Conservation (phyloP, 192 early-diverging fungal species). For the Kickxella alabastrina region DNA sequence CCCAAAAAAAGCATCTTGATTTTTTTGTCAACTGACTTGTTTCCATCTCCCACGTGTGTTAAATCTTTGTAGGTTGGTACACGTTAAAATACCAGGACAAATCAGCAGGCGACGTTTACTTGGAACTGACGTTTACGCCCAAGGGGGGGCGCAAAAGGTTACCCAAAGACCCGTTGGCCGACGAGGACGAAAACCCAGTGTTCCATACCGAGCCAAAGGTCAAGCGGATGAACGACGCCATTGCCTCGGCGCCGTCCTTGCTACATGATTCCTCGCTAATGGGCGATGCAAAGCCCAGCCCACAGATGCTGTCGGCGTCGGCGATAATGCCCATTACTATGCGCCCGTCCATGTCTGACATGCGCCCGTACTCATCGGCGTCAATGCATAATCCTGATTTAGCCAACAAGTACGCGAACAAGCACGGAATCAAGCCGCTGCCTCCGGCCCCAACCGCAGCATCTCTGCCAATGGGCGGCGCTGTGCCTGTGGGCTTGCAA, state of each 20-base stretch:
- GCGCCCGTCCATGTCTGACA: slow-evolving; percentile 43
- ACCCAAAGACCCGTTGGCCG: slow-evolving; percentile 7
- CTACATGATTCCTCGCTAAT: slow-evolving; percentile 3
- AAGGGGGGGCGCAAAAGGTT: slow-evolving; percentile 29
- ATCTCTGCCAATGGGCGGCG: not conserved
- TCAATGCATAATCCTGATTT: slow-evolving; percentile 44
- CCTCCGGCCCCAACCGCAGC: slow-evolving; percentile 20
- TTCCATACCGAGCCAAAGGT: slow-evolving; percentile 23
- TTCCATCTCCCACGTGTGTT: not conserved
- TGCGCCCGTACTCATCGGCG: slow-evolving; percentile 51
- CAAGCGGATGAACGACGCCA: slow-evolving; percentile 3
- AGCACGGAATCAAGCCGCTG: slow-evolving; percentile 47
- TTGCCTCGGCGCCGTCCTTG: slow-evolving; percentile 32
- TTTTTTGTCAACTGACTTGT: not conserved
- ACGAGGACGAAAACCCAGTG: slow-evolving; percentile 14
- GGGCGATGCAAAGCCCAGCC: not conserved
- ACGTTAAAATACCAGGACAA: slow-evolving; percentile 39
- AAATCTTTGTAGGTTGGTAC: slow-evolving; percentile 43
- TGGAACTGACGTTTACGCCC: slow-evolving; percentile 49
- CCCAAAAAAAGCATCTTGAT: not conserved
- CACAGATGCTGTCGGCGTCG: not conserved
- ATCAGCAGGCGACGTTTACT: slow-evolving; percentile 42
- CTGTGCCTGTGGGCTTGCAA: not conserved
- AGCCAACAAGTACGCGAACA: slow-evolving; percentile 46
- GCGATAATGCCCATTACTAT: not conserved